These are phyloP conservation scores for Thermothelomyces thermophilus DNA, from an alignment of 2,329 filamentous ascomycete species.

Conservation along the genomic window DNA sequence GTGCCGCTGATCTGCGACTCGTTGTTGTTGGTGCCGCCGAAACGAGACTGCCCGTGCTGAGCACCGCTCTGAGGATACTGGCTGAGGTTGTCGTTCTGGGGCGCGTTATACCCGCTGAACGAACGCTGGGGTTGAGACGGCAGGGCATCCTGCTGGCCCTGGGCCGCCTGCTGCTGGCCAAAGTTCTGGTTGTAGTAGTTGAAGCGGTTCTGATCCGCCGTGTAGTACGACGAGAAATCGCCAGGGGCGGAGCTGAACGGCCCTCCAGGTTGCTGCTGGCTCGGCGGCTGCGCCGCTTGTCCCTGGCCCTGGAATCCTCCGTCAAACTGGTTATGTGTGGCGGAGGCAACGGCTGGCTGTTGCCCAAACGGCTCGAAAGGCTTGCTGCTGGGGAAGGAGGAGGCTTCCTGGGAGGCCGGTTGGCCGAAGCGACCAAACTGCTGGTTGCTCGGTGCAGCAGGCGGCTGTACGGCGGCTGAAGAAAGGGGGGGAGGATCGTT, in stretches of 20 bases:
- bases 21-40: slow-evolving; percentile 40
- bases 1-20: slow-evolving; percentile 82
- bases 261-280: slow-evolving; percentile 55
- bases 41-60: slow-evolving; percentile 54
- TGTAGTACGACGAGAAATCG: slow-evolving; percentile 84
- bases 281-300: slow-evolving; percentile 50
- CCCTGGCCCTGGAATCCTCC: slow-evolving; percentile 49
- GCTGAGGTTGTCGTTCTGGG: slow-evolving; percentile 57
- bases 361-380: slow-evolving; percentile 82
- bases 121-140: slow-evolving; percentile 63
- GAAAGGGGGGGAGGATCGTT: slow-evolving; percentile 32
- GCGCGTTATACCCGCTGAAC: slow-evolving; percentile 66
- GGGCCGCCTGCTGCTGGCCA: slow-evolving; percentile 48
- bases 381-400: slow-evolving; percentile 60
- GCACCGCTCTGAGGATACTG: slow-evolving; percentile 72
- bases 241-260: slow-evolving; percentile 67
- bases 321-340: slow-evolving; percentile 53
- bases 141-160: slow-evolving; percentile 67
- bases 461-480: slow-evolving; percentile 46
- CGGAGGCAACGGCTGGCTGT: slow-evolving; percentile 50
- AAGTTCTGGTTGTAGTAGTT: slow-evolving; percentile 64
- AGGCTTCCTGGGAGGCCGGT: slow-evolving; percentile 52
- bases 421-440: slow-evolving; percentile 67
- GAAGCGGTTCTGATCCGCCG: slow-evolving; percentile 65
- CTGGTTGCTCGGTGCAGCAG: slow-evolving; percentile 48